These are phyloP conservation scores for Populus hybrid DNA, from an alignment of 441 rosid genomes.

Conservation along the genomic window DNA sequence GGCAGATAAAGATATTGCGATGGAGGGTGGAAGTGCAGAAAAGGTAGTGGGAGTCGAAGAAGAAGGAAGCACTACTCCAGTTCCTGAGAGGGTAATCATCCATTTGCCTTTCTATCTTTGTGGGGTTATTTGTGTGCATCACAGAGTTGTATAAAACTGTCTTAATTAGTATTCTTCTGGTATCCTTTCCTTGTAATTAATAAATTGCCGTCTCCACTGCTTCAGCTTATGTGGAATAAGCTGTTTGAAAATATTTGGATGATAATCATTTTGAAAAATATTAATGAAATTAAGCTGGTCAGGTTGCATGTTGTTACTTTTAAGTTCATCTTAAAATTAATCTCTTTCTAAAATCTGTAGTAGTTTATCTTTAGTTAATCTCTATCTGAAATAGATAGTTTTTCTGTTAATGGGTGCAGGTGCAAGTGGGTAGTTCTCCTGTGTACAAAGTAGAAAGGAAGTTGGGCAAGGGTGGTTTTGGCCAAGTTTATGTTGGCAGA, in stretches of 20 bases:
- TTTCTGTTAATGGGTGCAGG: constrained; percentile 22
- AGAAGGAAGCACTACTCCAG: constrained; percentile 73
- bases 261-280: neutral
- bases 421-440: constrained; percentile 84
- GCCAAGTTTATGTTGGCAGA: constrained; percentile 95
- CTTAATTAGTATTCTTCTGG: neutral
- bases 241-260: neutral
- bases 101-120: constrained; percentile 19
- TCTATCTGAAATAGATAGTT: neutral
- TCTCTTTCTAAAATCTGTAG: neutral
- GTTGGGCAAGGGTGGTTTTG: constrained; percentile 96
- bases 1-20: constrained; percentile 73
- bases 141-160: neutral
- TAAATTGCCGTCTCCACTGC: neutral
- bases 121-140: neutral
- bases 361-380: neutral
- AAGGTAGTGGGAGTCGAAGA: constrained; percentile 73
- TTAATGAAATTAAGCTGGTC: neutral
- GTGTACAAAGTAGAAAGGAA: constrained; percentile 80
- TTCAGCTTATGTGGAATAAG: neutral
- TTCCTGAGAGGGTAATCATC: constrained; percentile 76
- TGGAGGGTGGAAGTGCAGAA: constrained; percentile 77
- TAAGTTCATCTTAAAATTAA: neutral
- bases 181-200: neutral
- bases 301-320: neutral